Evolutionary conservation across 192 early-diverging fungal species (phyloP).

Genomic region (Coemansia sp.): DNA sequence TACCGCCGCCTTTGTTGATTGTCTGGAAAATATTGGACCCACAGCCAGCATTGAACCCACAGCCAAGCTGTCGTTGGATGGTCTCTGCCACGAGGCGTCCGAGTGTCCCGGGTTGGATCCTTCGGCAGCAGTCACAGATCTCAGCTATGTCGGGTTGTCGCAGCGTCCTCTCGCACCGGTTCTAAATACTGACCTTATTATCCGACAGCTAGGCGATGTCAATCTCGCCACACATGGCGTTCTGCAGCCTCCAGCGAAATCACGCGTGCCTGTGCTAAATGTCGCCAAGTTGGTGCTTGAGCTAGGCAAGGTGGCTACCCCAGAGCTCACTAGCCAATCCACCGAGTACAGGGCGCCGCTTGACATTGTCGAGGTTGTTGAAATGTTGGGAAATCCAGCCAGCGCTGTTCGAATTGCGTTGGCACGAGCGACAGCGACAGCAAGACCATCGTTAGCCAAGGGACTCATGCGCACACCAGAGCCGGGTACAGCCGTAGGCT

Average conservation of each 20-base stretch:
- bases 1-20: background rate
- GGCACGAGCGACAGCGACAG: background rate
- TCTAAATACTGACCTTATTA: background rate
- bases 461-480: constrained; percentile 1
- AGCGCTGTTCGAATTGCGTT: background rate
- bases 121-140: background rate
- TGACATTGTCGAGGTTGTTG: background rate
- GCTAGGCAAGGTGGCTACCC: background rate
- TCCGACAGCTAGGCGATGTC: background rate
- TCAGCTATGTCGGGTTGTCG: background rate
- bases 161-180: background rate
- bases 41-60: background rate
- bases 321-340: background rate
- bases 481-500: background rate
- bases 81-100: background rate
- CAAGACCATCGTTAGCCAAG: background rate
- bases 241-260: background rate
- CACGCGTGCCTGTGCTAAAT: background rate
- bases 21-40: background rate
- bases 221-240: background rate
- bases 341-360: background rate
- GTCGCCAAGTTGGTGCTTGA: background rate
- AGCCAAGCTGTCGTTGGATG: background rate
- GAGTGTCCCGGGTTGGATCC: background rate
- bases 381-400: background rate